These are phyloP conservation scores for Pythium scleroteichum DNA, from an alignment of 352 stramenopile genomes.

Conservation along the genomic window DNA sequence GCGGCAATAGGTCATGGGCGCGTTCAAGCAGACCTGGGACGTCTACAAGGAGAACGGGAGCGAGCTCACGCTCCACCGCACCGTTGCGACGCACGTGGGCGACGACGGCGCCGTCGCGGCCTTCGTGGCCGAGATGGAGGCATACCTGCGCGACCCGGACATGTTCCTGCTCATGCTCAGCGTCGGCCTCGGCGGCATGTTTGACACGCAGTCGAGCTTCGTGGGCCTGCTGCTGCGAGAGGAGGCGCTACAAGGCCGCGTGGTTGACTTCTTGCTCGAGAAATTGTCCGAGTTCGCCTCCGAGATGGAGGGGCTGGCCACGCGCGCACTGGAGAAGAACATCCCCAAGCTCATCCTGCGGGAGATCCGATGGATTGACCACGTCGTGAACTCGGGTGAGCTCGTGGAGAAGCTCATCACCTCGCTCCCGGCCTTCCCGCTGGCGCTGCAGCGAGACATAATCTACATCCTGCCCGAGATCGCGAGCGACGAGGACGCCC, in stretches of 20 bases:
- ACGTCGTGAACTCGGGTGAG: slow-evolving; percentile 44
- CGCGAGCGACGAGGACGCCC: slow-evolving; percentile 44
- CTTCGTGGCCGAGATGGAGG: slow-evolving; percentile 43
- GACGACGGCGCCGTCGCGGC: slow-evolving; percentile 24
- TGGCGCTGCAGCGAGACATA: slow-evolving; percentile 54
- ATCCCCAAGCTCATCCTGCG: slow-evolving; percentile 63
- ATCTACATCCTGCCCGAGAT: slow-evolving; percentile 74
- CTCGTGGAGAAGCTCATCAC: slow-evolving; percentile 54
- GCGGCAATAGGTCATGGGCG: slow-evolving; percentile 26
- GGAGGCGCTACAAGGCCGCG: slow-evolving; percentile 42
- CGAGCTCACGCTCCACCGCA: slow-evolving; percentile 38
- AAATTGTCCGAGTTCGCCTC: slow-evolving; percentile 51
- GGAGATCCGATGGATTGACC: slow-evolving; percentile 66
- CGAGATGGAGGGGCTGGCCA: slow-evolving; percentile 28
- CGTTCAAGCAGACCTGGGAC: slow-evolving; percentile 43
- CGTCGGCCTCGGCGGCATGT: slow-evolving; percentile 40
- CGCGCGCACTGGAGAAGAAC: slow-evolving; percentile 44
- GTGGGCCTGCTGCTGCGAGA: slow-evolving; percentile 53
- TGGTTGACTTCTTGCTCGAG: slow-evolving; percentile 57
- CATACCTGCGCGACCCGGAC: slow-evolving; percentile 35
- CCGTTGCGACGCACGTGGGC: slow-evolving; percentile 32
- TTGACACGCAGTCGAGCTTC: slow-evolving; percentile 54
- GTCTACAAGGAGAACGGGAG: slow-evolving; percentile 49
- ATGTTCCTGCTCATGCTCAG: slow-evolving; percentile 53
- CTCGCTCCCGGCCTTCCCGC: slow-evolving; percentile 44